Evolutionary conservation across 257 asterid species (phyloP).

Genomic region (Salvia splendens): DNA sequence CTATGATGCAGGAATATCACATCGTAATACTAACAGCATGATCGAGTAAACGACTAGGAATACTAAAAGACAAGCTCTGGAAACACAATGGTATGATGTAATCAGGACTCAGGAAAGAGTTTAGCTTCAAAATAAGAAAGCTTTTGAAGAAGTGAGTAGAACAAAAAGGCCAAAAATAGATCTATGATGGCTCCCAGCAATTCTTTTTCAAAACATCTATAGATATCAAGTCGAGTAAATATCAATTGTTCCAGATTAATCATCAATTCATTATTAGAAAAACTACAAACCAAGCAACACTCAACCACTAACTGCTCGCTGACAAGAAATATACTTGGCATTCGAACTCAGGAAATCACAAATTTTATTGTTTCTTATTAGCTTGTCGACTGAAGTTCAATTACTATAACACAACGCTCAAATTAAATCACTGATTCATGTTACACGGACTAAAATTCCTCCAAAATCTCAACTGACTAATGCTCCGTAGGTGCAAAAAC

Average conservation of each 20-base stretch:
- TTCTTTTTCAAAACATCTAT: not conserved
- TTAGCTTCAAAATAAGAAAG: conserved; percentile 7
- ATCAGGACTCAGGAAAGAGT: not conserved
- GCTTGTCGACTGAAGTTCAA: not conserved
- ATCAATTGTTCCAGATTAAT: not conserved
- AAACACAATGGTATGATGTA: not conserved
- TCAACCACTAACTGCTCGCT: not conserved
- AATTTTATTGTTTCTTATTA: not conserved
- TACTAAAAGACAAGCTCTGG: not conserved
- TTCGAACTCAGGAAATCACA: not conserved
- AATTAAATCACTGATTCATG: not conserved
- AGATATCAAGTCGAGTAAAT: not conserved
- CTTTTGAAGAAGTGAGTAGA: not conserved
- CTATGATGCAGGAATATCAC: conserved; percentile 5
- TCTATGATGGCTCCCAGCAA: not conserved
- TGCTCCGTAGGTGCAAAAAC: not conserved
- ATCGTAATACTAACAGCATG: conserved; percentile 2
- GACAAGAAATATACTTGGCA: too few species aligned
- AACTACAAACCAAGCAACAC: not conserved
- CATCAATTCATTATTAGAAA: not conserved
- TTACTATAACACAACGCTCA: too few species aligned
- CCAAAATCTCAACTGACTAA: too few species aligned
- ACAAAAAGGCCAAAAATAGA: not conserved
- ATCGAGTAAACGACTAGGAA: not conserved
- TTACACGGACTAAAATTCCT: not conserved